Evolutionary conservation across 2,329 filamentous ascomycete genomes (phyloP), one percentile per base, ranked within the genome.

Genomic region (Arthrobotrys conoides): DNA sequence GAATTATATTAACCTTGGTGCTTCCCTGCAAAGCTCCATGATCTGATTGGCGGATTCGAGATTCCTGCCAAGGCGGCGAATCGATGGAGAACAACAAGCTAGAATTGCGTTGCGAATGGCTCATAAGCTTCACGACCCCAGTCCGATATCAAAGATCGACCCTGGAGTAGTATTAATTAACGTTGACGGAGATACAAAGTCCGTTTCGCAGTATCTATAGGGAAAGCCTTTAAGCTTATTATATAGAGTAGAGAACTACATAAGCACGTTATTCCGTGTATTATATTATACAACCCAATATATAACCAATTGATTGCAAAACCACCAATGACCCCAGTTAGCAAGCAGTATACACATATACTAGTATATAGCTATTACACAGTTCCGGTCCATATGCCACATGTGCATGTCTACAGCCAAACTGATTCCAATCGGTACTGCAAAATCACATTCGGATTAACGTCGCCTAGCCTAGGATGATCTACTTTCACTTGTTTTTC

Each of bases 21-120:
- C 18, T 41, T 36, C 30, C 64, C 22, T 8, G 18, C 41, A 38
- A 63, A 51, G 36, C 14, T 12, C 55, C 30, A 67, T 71, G 41
- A 48, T 30, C 22, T 46, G 68, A 68, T 48, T 72, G 53, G 48
- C 55, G 44, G 55, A 51, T n/a, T 27, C 14, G 20, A 72, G 68
- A 63, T 77, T 77, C 73, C 73, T 51, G 73, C 73, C 73, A 71
- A 77, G 73, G 49, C 67, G 61, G 51, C 36, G 18, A 18, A 44
- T 41, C 27, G n/a, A 57, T 20, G 6, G 16, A 55, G n/a, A 46
- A 61, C 16, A 48, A 30, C 27, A 30, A 30, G 38, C 57, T 38
- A 9, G 6, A 48, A 33, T n/a, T 68, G 63, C 41, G 64, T 67
- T 63, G 53, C 12, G 27, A 61, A 48, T 49, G 20, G 38, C 71